Conservation (phyloP, 2,329 filamentous ascomycete species). For the Leptographium radiaticola region DNA sequence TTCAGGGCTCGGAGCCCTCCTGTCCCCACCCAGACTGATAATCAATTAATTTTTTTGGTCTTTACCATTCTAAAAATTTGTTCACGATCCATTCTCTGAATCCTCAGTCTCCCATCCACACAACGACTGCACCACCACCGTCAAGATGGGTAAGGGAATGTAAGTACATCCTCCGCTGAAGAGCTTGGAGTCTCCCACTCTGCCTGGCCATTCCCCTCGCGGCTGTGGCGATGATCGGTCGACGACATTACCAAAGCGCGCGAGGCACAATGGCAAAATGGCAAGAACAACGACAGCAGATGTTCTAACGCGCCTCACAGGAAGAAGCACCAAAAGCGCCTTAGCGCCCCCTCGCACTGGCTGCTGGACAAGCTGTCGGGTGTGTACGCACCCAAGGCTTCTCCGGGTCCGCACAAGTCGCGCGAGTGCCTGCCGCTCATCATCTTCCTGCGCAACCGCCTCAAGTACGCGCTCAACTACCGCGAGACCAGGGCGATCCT, state of each 20-base stretch:
- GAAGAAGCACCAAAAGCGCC: conserved; percentile 99
- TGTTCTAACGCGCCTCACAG: conserved; percentile 27
- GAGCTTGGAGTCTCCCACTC: not conserved
- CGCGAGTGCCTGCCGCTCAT: conserved; percentile 98
- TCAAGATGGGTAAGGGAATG: conserved; percentile 38
- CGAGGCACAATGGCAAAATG: not conserved
- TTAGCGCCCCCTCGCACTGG: conserved; percentile 98
- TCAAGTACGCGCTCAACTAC: conserved; percentile 99
- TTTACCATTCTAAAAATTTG: not conserved
- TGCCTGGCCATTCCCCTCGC: not conserved
- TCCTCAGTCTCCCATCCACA: conserved; percentile 16
- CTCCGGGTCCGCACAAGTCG: conserved; percentile 93
- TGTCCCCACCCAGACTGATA: not conserved
- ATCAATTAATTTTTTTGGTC: conserved; percentile 1
- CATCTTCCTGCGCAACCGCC: conserved; percentile 91
- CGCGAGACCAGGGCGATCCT: conserved; percentile 96
- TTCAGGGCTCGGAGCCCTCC: conserved; percentile 1
- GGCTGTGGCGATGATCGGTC: not conserved
- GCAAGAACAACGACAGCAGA: not conserved
- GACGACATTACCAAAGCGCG: not conserved
- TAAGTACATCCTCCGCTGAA: conserved; percentile 25
- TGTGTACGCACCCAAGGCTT: conserved; percentile 60
- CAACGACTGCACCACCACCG: conserved; percentile 21
- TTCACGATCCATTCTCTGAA: conserved; percentile 6
- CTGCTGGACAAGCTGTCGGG: conserved; percentile 99